These are phyloP conservation scores for Aspergillus coremiiformis DNA, from an alignment of 495 filamentous ascomycete species.

Conservation along the genomic window DNA sequence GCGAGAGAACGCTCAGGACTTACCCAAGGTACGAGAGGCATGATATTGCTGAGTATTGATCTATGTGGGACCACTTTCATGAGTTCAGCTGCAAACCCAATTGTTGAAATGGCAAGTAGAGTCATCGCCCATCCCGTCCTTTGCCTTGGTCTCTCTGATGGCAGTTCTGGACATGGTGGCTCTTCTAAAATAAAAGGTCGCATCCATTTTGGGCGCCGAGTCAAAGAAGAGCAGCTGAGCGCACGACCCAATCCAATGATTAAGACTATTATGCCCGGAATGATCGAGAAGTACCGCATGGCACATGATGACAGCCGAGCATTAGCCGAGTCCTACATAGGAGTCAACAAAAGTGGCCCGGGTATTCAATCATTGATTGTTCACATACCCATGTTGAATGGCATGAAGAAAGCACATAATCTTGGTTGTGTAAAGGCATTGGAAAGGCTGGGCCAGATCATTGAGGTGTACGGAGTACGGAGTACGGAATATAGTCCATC, in stretches of 20 bases:
- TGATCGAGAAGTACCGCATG: slow-evolving; percentile 38
- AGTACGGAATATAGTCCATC: no score
- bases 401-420: slow-evolving; percentile 7
- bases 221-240: slow-evolving; percentile 17
- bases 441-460: background rate
- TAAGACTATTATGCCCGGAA: slow-evolving; percentile 37
- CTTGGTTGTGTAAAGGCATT: slow-evolving; percentile 7
- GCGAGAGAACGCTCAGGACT: slow-evolving; percentile 6
- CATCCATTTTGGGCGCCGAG: slow-evolving; percentile 44
- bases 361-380: background rate
- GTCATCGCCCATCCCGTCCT: slow-evolving; percentile 25
- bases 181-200: slow-evolving; percentile 40
- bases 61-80: slow-evolving; percentile 30
- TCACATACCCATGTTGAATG: slow-evolving; percentile 15
- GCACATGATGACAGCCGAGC: slow-evolving; percentile 44
- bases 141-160: slow-evolving; percentile 17
- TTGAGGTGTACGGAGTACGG: no score
- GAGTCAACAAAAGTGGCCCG: background rate
- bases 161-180: slow-evolving; percentile 24
- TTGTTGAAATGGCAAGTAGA: slow-evolving; percentile 35
- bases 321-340: slow-evolving; percentile 39
- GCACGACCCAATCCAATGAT: slow-evolving; percentile 32
- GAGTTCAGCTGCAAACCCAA: slow-evolving; percentile 36
- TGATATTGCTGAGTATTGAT: slow-evolving; percentile 16
- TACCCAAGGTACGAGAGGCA: slow-evolving; percentile 44